Percentiles rank a stretch among this genome's conserved stretches.
phyloP scores from a whole-genome alignment of 2,329 filamentous ascomycete genomes.

The Albifimbria verrucaria region DNA sequence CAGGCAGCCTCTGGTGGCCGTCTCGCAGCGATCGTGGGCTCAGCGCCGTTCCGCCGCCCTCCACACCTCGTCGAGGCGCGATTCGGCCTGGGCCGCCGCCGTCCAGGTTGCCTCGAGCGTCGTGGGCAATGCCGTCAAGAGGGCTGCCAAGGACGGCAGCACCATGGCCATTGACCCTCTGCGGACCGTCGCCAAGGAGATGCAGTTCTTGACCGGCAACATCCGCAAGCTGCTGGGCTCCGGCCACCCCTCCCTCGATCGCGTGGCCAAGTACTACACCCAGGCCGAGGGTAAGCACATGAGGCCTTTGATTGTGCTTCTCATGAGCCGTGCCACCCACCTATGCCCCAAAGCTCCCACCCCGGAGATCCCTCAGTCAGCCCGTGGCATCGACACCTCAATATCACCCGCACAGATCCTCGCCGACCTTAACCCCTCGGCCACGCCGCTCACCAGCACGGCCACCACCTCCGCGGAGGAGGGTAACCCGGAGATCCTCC shows the following conservation, averaged over 20 bases:
- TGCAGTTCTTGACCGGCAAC: conserved; percentile 93
- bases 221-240: conserved; percentile 91
- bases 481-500: conserved; percentile 68
- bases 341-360: conserved; percentile 59
- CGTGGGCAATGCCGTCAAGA: conserved; percentile 63
- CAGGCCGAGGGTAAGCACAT: conserved; percentile 96
- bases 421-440: conserved; percentile 75
- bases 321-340: conserved; percentile 95
- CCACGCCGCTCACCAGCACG: conserved; percentile 38
- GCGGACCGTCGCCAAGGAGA: conserved; percentile 87
- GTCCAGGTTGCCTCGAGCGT: conserved; percentile 69
- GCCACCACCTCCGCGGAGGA: conserved; percentile 33
- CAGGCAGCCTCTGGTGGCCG: conserved; percentile 17
- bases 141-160: conserved; percentile 54
- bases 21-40: conserved; percentile 28
- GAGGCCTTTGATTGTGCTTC: conserved; percentile 85
- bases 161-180: conserved; percentile 78
- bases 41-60: conserved; percentile 29
- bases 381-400: conserved; percentile 47
- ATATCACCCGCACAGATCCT: conserved; percentile 59
- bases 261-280: conserved; percentile 97
- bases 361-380: conserved; percentile 35
- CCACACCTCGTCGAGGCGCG: conserved; percentile 41
- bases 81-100: conserved; percentile 73
- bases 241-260: conserved; percentile 90